Evolutionary conservation across 1,139 yeast genomes (phyloP).

Genomic region (Kurtzmaniella quercitrusa): DNA sequence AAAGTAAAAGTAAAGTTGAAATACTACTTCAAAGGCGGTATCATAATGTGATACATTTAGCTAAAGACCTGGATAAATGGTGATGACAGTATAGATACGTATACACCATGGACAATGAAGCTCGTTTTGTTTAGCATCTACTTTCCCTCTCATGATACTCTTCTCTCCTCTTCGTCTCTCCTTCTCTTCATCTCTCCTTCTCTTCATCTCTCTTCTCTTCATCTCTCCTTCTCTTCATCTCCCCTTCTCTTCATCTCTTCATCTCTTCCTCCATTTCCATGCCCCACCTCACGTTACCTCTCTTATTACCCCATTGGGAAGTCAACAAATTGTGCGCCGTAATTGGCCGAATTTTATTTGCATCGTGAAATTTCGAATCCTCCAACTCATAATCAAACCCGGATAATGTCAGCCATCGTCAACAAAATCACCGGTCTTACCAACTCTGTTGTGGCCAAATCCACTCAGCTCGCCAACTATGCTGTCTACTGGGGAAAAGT

Average conservation of each 20-base stretch:
- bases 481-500: constrained; percentile 89
- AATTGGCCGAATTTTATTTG: constrained; percentile 12
- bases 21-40: too few relatives aligned
- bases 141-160: too few relatives aligned
- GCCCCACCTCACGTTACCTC: background rate
- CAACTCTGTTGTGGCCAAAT: constrained; percentile 32
- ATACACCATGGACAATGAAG: too few relatives aligned
- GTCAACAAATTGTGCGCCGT: constrained; percentile 12
- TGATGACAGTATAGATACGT: too few relatives aligned
- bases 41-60: too few relatives aligned
- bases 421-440: constrained; percentile 44
- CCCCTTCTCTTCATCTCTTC: background rate
- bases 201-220: too few relatives aligned
- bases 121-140: too few relatives aligned
- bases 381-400: background rate
- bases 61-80: too few relatives aligned
- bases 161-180: too few relatives aligned
- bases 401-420: constrained; percentile 47
- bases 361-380: background rate
- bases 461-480: constrained; percentile 40
- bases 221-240: too few relatives aligned
- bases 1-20: too few relatives aligned
- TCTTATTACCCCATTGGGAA: constrained; percentile 18
- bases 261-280: background rate
- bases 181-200: too few relatives aligned